These are phyloP conservation scores for Fusarium bulbicola DNA, from an alignment of 2,329 filamentous ascomycete species.

Conservation along the genomic window DNA sequence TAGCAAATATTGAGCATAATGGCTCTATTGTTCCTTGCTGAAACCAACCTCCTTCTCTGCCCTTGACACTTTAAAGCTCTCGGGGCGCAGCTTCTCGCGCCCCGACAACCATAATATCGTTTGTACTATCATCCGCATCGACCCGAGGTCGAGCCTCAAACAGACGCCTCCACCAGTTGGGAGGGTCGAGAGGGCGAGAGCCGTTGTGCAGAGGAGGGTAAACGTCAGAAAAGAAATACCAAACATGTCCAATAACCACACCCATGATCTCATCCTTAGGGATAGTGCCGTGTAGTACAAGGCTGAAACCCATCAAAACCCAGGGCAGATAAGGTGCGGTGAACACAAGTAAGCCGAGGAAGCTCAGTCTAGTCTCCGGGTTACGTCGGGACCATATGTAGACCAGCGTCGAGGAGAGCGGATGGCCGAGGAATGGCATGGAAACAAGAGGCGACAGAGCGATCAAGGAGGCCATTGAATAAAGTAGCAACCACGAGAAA, in stretches of 20 bases:
- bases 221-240: conserved; percentile 98
- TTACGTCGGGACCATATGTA: conserved; percentile 99
- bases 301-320: conserved; percentile 92
- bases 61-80: conserved; percentile 24
- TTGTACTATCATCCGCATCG: conserved; percentile 63
- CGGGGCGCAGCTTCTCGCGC: conserved; percentile 46
- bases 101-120: conserved; percentile 70
- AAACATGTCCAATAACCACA: conserved; percentile 92
- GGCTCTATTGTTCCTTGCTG: not conserved
- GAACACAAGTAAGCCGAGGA: conserved; percentile 89
- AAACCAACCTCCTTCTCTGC: not conserved
- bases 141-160: conserved; percentile 70
- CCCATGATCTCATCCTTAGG: conserved; percentile 98
- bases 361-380: conserved; percentile 88
- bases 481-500: conserved; percentile 94
- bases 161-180: conserved; percentile 86
- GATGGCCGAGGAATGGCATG: conserved; percentile 93
- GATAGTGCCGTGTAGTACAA: conserved; percentile 87
- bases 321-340: conserved; percentile 94
- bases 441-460: conserved; percentile 85
- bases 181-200: conserved; percentile 86
- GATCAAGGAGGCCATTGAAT: conserved; percentile 82
- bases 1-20: not conserved
- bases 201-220: conserved; percentile 91
- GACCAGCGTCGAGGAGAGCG: conserved; percentile 89